Evolutionary conservation across 1,284 basidiomycete genomes (phyloP).

Genomic region (Microstroma glucosiphilum): DNA sequence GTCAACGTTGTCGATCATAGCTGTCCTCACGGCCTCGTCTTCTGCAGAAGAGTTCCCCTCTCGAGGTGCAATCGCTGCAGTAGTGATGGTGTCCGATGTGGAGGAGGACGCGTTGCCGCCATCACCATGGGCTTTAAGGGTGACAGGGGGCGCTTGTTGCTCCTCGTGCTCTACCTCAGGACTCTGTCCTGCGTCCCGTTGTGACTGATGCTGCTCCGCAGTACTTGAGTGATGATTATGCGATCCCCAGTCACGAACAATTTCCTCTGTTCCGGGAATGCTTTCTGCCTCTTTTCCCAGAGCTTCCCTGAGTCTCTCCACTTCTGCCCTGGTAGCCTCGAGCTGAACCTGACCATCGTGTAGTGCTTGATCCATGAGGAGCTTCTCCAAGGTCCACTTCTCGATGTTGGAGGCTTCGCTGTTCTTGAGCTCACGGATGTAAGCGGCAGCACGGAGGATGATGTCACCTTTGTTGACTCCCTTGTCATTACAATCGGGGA

Average conservation of each 20-base stretch:
- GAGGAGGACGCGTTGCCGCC: no score
- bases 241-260: not conserved
- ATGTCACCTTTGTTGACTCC: conserved; percentile 73
- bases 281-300: conserved; percentile 16
- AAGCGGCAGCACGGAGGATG: conserved; percentile 72
- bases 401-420: conserved; percentile 84
- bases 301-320: conserved; percentile 34
- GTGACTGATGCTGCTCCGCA: no score
- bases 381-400: conserved; percentile 81
- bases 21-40: no score
- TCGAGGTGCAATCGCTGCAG: no score
- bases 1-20: no score
- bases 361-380: conserved; percentile 74
- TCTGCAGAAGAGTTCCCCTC: no score
- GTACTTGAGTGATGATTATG: no score
- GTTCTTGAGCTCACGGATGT: conserved; percentile 82
- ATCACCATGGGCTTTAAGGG: no score
- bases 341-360: conserved; percentile 44
- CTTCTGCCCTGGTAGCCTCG: conserved; percentile 32
- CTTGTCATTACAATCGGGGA: conserved; percentile 73
- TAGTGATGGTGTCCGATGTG: no score
- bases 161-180: no score
- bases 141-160: no score
- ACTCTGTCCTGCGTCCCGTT: no score
- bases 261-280: not conserved